Base-by-base conservation (phyloP, 208 protist genomes). In the Wallacemonas sp. region DNA sequence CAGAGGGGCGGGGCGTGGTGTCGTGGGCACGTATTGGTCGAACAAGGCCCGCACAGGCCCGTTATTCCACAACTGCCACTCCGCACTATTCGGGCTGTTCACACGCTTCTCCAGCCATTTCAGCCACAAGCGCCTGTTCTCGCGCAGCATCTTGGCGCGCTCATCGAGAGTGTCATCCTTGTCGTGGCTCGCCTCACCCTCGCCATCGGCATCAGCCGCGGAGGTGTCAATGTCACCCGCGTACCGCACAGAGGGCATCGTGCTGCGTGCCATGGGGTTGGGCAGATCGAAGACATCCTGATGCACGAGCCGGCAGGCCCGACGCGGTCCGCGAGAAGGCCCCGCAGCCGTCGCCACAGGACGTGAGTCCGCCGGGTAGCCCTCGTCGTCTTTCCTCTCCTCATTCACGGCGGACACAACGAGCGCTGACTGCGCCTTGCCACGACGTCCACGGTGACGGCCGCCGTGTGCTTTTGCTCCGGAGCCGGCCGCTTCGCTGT, bases 1-100 rank as follows among this genome's bases (percentile, higher is more conserved):
- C 15, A 36, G 70, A 24, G 61, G 34, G 21, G 44, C 27, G 11
- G 79, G 79, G 4, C 70, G 76, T 1, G 45, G 62, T 2, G 55
- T 39, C 8, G 70, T 75, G 0, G 82, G 85, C 0, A 82, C 75
- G 62, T 84, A 91, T 27, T 53, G 41, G 26, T 88, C 56, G 49
- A 94, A 74, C 27, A 94, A 41, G n/a, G 64, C 66, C 44, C 70
- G 39, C 21, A 91, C 45, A 2, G 84, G 68, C 0, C 88, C 88
- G 49, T 94, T 91, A 66, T 94, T 73, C 80, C 79, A 91, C 70
- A 94, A 56, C 67, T 94, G 84, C 84, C 85, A 91, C 79, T 94
- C 84, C 26, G 85, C 88, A 30, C 72, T 82, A 64, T 91, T 94
- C 11, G 78, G 77, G 70, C 84, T 91, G 67, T 84, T 73, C 24